phyloP scores from a whole-genome alignment of 371 early-diverging fungal genomes.

The Syncephalastrum monosporum region DNA sequence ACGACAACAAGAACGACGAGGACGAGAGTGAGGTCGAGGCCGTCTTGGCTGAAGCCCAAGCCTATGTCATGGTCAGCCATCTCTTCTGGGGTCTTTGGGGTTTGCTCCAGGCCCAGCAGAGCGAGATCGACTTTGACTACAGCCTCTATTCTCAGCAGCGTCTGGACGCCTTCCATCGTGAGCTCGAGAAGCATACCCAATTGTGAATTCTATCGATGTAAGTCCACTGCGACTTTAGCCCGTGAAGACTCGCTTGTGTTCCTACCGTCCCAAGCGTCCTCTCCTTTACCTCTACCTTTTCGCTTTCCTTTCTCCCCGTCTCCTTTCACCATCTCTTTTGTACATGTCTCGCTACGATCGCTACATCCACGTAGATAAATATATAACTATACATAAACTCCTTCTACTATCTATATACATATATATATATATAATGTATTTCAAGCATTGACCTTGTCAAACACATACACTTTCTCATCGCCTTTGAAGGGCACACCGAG shows the following conservation, averaged over 20 bases:
- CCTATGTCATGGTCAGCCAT: constrained; percentile 66
- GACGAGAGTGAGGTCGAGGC: constrained; percentile 24
- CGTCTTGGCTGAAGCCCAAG: constrained; percentile 38
- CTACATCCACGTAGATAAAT: too few species aligned
- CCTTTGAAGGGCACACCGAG: constrained; percentile 64
- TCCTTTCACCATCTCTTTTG: too few species aligned
- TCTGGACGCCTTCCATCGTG: constrained; percentile 47
- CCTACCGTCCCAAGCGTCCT: too few species aligned
- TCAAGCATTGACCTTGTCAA: constrained; percentile 40
- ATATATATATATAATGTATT: not conserved
- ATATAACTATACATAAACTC: too few species aligned
- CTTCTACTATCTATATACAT: too few species aligned
- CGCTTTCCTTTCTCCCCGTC: too few species aligned
- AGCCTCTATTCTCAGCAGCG: constrained; percentile 70
- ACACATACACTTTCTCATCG: constrained; percentile 38
- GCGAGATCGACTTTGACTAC: constrained; percentile 85
- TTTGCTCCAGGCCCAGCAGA: constrained; percentile 69
- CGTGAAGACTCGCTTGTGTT: too few species aligned
- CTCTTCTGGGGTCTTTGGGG: constrained; percentile 88
- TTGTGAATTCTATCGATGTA: not conserved
- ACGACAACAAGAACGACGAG: constrained; percentile 12
- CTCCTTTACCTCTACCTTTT: too few species aligned
- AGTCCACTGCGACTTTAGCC: too few species aligned
- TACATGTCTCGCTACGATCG: too few species aligned
- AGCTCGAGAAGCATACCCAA: constrained; percentile 25